Percentiles rank a stretch among this genome's conserved stretches.
Conservation (phyloP, 805 yeast species). For the Starmerella gropengiesseri region DNA sequence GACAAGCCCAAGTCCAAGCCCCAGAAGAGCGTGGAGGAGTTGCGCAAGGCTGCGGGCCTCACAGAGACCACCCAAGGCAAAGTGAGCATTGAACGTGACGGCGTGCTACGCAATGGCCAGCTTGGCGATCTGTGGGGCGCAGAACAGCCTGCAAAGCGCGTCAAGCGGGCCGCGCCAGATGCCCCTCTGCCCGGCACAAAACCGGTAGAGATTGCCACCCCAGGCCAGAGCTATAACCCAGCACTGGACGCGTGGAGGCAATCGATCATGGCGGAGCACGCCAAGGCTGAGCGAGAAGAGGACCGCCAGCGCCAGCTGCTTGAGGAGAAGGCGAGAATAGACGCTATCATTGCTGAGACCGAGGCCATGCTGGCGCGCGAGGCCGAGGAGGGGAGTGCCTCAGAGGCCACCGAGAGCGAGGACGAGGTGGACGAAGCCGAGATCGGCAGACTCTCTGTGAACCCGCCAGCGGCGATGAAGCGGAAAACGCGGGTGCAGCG, state of each 20-base stretch:
- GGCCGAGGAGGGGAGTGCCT: slow-evolving; percentile 32
- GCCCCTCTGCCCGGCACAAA: slow-evolving; percentile 21
- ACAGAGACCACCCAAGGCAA: slow-evolving; percentile 1
- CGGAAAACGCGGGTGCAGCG: slow-evolving; percentile 71
- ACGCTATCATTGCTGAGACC: slow-evolving; percentile 34
- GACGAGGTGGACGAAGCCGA: slow-evolving; percentile 27
- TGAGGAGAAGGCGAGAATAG: slow-evolving; percentile 54
- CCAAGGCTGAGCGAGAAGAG: slow-evolving; percentile 55
- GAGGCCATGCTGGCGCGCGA: slow-evolving; percentile 40
- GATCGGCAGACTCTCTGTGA: slow-evolving; percentile 44
- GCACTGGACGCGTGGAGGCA: slow-evolving; percentile 70
- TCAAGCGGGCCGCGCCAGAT: slow-evolving; percentile 22
- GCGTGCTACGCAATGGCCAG: slow-evolving; percentile 41
- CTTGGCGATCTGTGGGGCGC: slow-evolving; percentile 64
- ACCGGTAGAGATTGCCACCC: slow-evolving; percentile 48
- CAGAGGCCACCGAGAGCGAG: slow-evolving; percentile 26
- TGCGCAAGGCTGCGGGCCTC: slow-evolving; percentile 19
- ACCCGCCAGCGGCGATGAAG: slow-evolving; percentile 55
- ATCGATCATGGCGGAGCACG: slow-evolving; percentile 56
- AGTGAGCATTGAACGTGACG: slow-evolving; percentile 44
- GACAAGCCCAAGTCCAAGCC: slow-evolving; percentile 27
- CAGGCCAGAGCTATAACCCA: slow-evolving; percentile 91
- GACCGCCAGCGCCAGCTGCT: slow-evolving; percentile 49
- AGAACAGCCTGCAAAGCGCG: slow-evolving; percentile 13
- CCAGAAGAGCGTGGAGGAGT: slow-evolving; percentile 10